Base-by-base conservation (phyloP, 2,329 filamentous ascomycete genomes). In the Colletotrichum godetiae region DNA sequence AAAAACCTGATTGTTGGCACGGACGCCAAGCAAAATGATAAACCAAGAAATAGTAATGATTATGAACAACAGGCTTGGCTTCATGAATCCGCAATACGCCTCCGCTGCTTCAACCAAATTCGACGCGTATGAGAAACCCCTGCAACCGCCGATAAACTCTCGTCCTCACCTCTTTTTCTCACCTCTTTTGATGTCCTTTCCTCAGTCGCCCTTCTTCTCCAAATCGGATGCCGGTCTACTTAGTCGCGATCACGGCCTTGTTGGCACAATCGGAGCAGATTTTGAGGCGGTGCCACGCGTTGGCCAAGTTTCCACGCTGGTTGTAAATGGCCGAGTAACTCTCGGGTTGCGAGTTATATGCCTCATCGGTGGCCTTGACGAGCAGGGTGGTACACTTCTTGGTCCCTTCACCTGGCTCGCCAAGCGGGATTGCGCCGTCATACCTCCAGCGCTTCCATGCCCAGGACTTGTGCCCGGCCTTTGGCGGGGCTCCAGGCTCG, bases 321-420 rank as follows among this genome's bases (percentile, higher is more conserved):
- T 93, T 93, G 81, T 90, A 93, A 35, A 90, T 91, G 42, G 86
- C 86, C 52, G 84, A 84, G 75, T 91, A 89, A 52, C 82, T 87
- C 78, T 92, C 89, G 0, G 91, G 91, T 80, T 93, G 91, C 0
- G 89, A 90, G 75, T 93, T 93, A 79, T 93, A 93, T 2, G 87
- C 84, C 75, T 91, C 89, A 77, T 93, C 91, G 2, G 88, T 90
- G 7, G 91, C 91, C 81, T 92, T 93, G 77, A 92, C 90, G 5
- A 92, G 83, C 61, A 93, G 82, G 0, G 86, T 88, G 1, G 86
- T 85, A 77, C 87, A 89, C 6, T 78, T 77, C 66, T 80, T 80
- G 37, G 76, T 79, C 55, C 77, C 76, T 24, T 74, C 77, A 29
- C 72, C 72, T 24, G 24, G 29, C 60, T 76, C 74, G 15, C 76